phyloP scores from a whole-genome alignment of 805 yeast species.

The Metschnikowia vanudenii region DNA sequence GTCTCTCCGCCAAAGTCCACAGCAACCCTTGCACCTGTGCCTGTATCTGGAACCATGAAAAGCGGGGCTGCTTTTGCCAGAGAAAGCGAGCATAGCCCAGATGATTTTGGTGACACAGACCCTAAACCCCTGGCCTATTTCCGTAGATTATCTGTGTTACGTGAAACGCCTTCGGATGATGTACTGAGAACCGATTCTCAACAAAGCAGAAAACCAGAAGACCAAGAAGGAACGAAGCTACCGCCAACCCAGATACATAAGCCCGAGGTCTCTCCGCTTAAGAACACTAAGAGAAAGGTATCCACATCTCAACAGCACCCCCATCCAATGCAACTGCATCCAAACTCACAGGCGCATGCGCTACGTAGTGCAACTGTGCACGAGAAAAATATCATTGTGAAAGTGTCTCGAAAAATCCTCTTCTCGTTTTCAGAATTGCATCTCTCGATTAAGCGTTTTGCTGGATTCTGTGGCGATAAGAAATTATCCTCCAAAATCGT shows the following conservation, averaged over 20 bases:
- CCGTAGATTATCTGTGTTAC: constrained; percentile 61
- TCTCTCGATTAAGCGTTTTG: constrained; percentile 53
- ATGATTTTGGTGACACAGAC: constrained; percentile 32
- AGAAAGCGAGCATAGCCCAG: neutral
- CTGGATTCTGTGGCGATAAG: constrained; percentile 58
- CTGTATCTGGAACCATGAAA: neutral
- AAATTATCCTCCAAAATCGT: constrained; percentile 54
- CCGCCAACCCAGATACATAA: neutral
- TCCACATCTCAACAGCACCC: neutral
- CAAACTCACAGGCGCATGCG: neutral
- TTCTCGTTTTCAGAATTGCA: constrained; percentile 67
- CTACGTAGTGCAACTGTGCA: neutral
- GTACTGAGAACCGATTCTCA: neutral
- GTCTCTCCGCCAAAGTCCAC: neutral
- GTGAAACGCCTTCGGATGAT: constrained; percentile 46
- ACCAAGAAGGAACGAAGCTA: neutral
- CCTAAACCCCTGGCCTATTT: constrained; percentile 62
- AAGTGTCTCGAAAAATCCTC: constrained; percentile 57
- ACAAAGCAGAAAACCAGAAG: neutral
- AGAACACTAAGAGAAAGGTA: neutral
- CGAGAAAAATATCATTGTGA: constrained; percentile 25
- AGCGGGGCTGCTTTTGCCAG: neutral
- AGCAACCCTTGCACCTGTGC: too few species aligned
- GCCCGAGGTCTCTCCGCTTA: neutral
- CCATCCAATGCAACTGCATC: neutral